These are phyloP conservation scores for Aspergillus fumigatiaffinis DNA, from an alignment of 2,329 filamentous ascomycete genomes.

Conservation along the genomic window DNA sequence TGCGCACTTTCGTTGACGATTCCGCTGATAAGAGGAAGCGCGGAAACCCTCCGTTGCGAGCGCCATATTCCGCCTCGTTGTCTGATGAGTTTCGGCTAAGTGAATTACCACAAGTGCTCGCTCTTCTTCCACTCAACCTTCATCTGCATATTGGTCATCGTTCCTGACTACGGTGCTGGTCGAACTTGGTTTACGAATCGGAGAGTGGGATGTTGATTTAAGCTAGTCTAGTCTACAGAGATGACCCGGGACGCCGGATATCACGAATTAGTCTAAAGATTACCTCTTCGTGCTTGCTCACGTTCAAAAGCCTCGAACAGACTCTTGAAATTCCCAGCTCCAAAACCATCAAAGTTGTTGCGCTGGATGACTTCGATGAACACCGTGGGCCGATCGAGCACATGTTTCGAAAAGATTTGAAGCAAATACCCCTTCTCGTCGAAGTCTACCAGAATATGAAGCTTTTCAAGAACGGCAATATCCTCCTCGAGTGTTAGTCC, in stretches of 20 bases:
- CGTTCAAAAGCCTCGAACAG: constrained; percentile 89
- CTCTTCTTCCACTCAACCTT: too few relatives aligned
- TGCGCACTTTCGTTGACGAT: neutral
- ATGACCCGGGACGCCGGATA: neutral
- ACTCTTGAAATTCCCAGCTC: constrained; percentile 88
- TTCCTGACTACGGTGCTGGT: too few relatives aligned
- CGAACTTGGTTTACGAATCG: too few relatives aligned
- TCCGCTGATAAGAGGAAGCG: neutral
- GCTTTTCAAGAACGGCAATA: constrained; percentile 65
- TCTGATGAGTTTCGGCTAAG: neutral
- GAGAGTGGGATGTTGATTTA: neutral
- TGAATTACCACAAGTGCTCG: neutral
- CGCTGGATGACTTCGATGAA: constrained; percentile 93
- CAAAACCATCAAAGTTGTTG: constrained; percentile 82
- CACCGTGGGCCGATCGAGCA: constrained; percentile 89
- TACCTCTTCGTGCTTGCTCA: constrained; percentile 78
- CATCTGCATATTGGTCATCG: too few relatives aligned
- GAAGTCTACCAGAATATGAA: constrained; percentile 88
- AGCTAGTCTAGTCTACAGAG: neutral
- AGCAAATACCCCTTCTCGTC: constrained; percentile 81
- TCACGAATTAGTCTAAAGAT: constrained; percentile 52
- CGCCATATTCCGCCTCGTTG: neutral
- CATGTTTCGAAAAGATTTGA: constrained; percentile 71
- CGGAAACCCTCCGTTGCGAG: neutral
- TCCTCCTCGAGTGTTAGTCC: constrained; percentile 64